Percentiles rank a stretch among this genome's conserved stretches.
Evolutionary conservation across 495 filamentous ascomycete genomes (phyloP).

Genomic region (Xylaria sp.): DNA sequence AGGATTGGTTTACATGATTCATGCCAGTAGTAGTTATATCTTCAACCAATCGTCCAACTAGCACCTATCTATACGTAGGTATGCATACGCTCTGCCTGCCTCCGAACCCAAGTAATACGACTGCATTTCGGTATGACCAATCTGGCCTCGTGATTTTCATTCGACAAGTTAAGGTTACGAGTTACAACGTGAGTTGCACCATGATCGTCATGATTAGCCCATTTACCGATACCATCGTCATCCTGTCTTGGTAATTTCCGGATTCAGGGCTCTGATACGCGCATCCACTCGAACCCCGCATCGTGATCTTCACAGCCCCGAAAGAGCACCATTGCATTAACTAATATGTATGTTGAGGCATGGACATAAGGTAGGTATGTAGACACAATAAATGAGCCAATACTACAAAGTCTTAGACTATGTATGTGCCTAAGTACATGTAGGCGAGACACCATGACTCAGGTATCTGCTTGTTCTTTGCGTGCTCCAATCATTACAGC

Average conservation of each 20-base stretch:
- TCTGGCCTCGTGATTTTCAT: not conserved
- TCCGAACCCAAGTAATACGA: not conserved
- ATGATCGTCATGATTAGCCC: constrained; percentile 1
- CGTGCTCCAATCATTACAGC: not conserved
- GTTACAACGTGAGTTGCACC: not conserved
- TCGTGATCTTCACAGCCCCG: not conserved
- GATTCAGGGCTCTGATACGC: not conserved
- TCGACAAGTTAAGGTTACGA: not conserved
- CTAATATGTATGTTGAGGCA: not conserved
- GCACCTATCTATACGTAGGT: not conserved
- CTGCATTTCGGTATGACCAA: not conserved
- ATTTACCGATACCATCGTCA: not conserved
- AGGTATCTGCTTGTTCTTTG: not conserved
- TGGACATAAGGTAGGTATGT: not conserved
- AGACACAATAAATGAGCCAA: not conserved
- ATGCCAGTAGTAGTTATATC: too few species aligned
- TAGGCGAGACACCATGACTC: not conserved
- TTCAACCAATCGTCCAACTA: too few species aligned
- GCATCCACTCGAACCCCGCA: constrained; percentile 20
- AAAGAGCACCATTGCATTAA: not conserved
- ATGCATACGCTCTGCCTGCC: not conserved
- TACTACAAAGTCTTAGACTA: not conserved
- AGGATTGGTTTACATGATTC: too few species aligned
- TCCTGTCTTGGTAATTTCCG: constrained; percentile 24
- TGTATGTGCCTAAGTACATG: not conserved